These are phyloP conservation scores for Phytopythium helicoides DNA, from an alignment of 352 stramenopile species.

Conservation along the genomic window DNA sequence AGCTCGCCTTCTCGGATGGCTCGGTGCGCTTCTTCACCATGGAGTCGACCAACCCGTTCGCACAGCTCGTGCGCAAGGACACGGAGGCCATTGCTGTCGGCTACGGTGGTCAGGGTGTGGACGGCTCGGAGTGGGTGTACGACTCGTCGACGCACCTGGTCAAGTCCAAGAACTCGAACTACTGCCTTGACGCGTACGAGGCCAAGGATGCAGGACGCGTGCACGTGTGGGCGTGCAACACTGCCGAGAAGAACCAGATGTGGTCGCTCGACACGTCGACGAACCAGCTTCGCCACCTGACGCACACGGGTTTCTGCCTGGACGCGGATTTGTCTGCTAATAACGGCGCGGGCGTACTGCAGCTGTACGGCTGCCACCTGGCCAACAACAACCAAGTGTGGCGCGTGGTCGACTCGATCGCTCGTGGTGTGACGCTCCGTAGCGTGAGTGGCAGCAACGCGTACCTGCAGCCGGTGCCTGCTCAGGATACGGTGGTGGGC, in stretches of 20 bases:
- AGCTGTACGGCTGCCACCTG: conserved; percentile 27
- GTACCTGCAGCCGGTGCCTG: conserved; percentile 26
- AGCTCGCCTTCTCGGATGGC: conserved; percentile 15
- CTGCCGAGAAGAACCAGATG: conserved; percentile 40
- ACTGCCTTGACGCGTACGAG: conserved; percentile 67
- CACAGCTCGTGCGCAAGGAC: conserved; percentile 31
- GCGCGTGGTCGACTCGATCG: conserved; percentile 5
- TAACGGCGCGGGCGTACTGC: conserved; percentile 25
- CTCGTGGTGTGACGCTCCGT: conserved; percentile 23
- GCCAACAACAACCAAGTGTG: conserved; percentile 66
- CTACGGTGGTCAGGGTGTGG: conserved; percentile 15
- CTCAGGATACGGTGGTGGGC: conserved; percentile 29
- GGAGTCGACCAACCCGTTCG: conserved; percentile 31
- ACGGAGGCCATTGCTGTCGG: conserved; percentile 23
- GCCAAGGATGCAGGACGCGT: conserved; percentile 43
- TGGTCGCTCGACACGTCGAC: conserved; percentile 36
- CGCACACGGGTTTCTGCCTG: conserved; percentile 53
- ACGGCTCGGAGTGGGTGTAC: conserved; percentile 41
- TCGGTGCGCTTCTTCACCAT: conserved; percentile 40
- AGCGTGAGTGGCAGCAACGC: conserved; percentile 17
- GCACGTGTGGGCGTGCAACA: conserved; percentile 36
- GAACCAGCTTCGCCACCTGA: conserved; percentile 42
- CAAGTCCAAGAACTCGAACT: conserved; percentile 36
- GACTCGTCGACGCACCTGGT: conserved; percentile 36
- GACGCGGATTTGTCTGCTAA: conserved; percentile 44